Base-by-base conservation (phyloP, 140 eudicot genomes). In the Senecio squalidus region DNA sequence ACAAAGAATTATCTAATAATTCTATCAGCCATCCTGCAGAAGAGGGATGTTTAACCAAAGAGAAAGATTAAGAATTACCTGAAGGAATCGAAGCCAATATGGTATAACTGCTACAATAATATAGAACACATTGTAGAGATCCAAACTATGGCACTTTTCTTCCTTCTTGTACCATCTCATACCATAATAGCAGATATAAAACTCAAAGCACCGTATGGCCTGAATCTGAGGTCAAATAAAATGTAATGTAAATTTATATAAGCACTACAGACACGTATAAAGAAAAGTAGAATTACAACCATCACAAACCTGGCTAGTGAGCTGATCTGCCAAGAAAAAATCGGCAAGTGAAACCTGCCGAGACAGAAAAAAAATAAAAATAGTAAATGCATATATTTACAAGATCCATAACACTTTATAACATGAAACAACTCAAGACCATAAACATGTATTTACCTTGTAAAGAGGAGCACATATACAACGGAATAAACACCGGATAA, bases 311-410 rank as follows among this genome's bases (percentile, higher is more conserved):
- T 89, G 93, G 75, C 97, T 89, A 33, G 95, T 75, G 4, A 89
- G 76, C 55, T 89, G 97, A 68, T 89, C 97, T 13, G 95, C 95
- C 74, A 89, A 64, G 79, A 85, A 89, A 72, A 82, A 83, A 49
- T 89, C 97, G 4, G 86, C 81, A 50, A 89, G 82, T 55, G 81
- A 71, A 43, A 89, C 95, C 97, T 89, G 69, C 31, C 62, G 56
- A 54, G 16, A 58, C 21, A 25, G 31, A 26, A 49, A 41, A 62
- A 51, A 11, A n/a, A 43, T n/a, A n/a, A n/a, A n/a, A n/a, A n/a
- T n/a, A n/a, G n/a, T n/a, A 31, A 54, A 45, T 7, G 28, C 41
- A 29, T 22, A 15, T 38, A 13, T 45, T 59, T 44, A 48, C 18
- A 62, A 8, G 53, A n/a, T n/a, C n/a, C n/a, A n/a, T n/a, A n/a